Evolutionary conservation across 805 yeast species (phyloP), one percentile per base, ranked within the genome.

Genomic region (Cyberlindnera mississippiensis): DNA sequence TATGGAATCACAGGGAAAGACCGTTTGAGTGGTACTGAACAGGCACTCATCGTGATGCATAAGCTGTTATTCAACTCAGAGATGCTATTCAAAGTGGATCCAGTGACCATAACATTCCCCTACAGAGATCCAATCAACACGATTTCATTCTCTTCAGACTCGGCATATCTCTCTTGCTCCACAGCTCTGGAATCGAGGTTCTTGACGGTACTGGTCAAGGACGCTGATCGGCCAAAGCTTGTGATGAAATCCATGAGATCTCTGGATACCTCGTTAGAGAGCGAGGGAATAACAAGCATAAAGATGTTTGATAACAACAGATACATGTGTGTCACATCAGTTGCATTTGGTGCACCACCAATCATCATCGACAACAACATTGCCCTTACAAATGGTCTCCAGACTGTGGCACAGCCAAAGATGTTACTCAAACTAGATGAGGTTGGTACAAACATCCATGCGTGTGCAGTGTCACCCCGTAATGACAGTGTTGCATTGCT

Each of bases 231-330:
- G 37, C 87, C 91, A 1, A 72, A 82, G 18, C 61, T 83, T 20
- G 73, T 83, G 1, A 76, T 84, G 82, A 80, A 82, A 50, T 80
- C 87, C 1, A 70, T 77, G 28, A 62, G 90, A 34, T 69, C 78
- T 5, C 60, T 80, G 6, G 85, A 80, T 41, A 76, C 82, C 0
- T 75, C 82, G 0, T 62, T 84, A 50, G 95, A 86, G 46, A 78
- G 86, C 42, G 97, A 90, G 58, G 97, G 97, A 2, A 86, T 91
- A 29, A 91, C 98, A 0, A 85, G 81, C 48, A 64, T 86, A 6
- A 74, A 75, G 42, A 84, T 89, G 59, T 81, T 83, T 60, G 87
- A 88, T 0, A 80, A 78, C 31, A 77, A 79, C 49, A 62, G 76
- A 44, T 62, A 73, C 33, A 72, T 80, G 76, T 71, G 72, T 31